Evolutionary conservation across 2,329 filamentous ascomycete genomes (phyloP).

Genomic region (Ambrosiella beaveri): DNA sequence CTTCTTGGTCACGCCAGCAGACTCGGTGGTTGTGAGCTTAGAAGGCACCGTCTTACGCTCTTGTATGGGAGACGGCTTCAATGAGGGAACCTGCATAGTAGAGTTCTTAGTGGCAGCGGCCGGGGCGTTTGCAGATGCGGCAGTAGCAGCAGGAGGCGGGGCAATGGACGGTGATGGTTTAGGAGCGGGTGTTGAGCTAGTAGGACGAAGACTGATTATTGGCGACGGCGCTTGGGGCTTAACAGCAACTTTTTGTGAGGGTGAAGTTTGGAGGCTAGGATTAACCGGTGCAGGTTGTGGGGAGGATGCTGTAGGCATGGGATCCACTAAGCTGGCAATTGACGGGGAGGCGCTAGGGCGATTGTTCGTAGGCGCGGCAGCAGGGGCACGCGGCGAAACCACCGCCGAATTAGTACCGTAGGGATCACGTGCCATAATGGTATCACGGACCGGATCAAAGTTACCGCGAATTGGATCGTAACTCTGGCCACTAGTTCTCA

Average conservation of each 20-base stretch:
- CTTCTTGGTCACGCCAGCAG: not conserved
- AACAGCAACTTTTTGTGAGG: not conserved
- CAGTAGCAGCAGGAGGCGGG: not conserved
- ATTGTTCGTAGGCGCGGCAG: slow-evolving; percentile 26
- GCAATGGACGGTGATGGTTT: not conserved
- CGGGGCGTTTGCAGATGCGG: not conserved
- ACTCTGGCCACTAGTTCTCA: slow-evolving; percentile 57
- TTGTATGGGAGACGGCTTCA: slow-evolving; percentile 11
- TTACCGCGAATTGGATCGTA: slow-evolving; percentile 82
- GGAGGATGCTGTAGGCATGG: slow-evolving; percentile 22
- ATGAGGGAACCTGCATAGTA: slow-evolving; percentile 9
- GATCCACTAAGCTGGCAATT: slow-evolving; percentile 78
- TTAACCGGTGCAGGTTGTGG: not conserved
- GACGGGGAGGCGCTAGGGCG: slow-evolving; percentile 80
- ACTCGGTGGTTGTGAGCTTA: not conserved
- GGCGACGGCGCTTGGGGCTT: not conserved
- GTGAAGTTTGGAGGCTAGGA: slow-evolving; percentile 1
- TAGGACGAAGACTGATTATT: not conserved
- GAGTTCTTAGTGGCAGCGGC: not conserved
- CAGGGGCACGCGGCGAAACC: slow-evolving; percentile 31
- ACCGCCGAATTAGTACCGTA: slow-evolving; percentile 27
- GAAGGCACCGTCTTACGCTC: slow-evolving; percentile 11
- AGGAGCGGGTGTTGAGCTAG: not conserved
- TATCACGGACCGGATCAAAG: slow-evolving; percentile 47
- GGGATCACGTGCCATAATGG: slow-evolving; percentile 36